Evolutionary conservation across 2,329 filamentous ascomycete species (phyloP), one percentile per base, ranked within the genome.

Genomic region (Dothideomycetes sp.): DNA sequence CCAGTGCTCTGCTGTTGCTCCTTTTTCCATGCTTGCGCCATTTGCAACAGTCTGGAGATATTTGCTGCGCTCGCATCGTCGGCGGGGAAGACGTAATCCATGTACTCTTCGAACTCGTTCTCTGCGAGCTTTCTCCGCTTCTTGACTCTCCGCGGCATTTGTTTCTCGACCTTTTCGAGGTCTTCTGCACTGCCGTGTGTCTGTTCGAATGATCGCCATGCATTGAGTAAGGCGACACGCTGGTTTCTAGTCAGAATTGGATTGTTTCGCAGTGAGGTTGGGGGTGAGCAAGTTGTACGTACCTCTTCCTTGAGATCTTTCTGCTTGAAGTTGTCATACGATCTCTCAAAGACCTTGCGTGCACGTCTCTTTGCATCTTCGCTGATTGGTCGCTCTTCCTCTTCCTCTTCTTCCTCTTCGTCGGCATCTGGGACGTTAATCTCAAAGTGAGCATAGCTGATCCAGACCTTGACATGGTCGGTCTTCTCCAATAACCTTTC

Each of bases 381-480:
- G 61, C 81, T 86, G 54, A 94, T 74, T 2, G 71, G 66, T 31
- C 62, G 62, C 42, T 72, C 73, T 34, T 73, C 72, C 63, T 80
- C 64, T 12, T 27, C 68, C 9, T 67, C 64, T 3, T 63, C 65
- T 9, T 70, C 79, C 31, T 81, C 75, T 38, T 77, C 76, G 15
- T 75, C 69, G 10, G 69, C 74, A 42, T 94, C 87, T 33, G 87
- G 86, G 0, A 94, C 79, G 58, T 91, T 89, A 66, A 96, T 85
- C 63, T 98, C 91, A 56, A 98, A 96, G 60, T 93, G 84, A n/a
- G 91, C 91, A 64, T 89, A 98, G 60, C 84, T 89, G 61, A 91
- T 94, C 91, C 91, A 98, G 44, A 98, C 91, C 70, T 96, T 98
- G 69, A 95, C 87, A 57, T 98, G 91, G 55, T 91, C 81, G n/a